phyloP scores from a whole-genome alignment of 495 filamentous ascomycete species.

The Neurospora cerealis region DNA sequence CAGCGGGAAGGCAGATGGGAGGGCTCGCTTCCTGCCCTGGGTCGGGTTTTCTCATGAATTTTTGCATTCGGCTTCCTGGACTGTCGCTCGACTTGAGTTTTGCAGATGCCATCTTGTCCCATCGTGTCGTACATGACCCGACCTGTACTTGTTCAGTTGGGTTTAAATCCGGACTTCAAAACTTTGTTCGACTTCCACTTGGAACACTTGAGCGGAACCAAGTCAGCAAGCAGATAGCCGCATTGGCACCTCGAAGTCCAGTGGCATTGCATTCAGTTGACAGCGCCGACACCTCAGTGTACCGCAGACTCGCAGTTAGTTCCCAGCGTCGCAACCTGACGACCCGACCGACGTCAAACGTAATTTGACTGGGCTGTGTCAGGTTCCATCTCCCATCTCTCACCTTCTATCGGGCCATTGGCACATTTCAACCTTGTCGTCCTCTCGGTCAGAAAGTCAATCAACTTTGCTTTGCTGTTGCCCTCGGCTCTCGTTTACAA shows the following conservation, averaged over 20 bases:
- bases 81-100: background rate
- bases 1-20: background rate
- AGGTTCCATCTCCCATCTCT: background rate
- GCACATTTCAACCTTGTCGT: background rate
- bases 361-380: slow-evolving; percentile 10
- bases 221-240: background rate
- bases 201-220: background rate
- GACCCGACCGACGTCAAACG: slow-evolving; percentile 1
- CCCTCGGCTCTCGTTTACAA: background rate
- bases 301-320: background rate
- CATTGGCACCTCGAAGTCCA: background rate
- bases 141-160: background rate
- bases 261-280: background rate
- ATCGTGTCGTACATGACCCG: background rate
- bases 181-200: background rate
- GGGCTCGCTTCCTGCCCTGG: background rate
- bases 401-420: background rate
- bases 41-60: background rate
- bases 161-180: background rate
- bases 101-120: background rate
- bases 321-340: background rate
- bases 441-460: background rate
- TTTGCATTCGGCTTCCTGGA: background rate
- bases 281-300: background rate
- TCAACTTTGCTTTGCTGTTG: slow-evolving; percentile 1